Evolutionary conservation across 371 early-diverging fungal species (phyloP), one percentile per base, ranked within the genome.

Genomic region (Choanephora cucurbitarum): DNA sequence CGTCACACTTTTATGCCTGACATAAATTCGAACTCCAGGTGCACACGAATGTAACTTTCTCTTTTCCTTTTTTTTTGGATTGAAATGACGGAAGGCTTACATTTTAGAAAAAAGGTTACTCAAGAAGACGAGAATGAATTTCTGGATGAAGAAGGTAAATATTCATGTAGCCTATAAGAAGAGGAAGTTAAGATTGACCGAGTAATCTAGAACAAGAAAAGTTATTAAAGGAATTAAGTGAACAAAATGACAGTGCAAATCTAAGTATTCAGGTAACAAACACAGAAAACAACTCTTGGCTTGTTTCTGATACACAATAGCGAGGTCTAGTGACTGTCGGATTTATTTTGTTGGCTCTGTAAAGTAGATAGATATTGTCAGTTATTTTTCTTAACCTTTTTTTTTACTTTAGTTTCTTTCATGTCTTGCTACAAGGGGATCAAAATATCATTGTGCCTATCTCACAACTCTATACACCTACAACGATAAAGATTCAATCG

Each of bases 161-260:
- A 22, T 3, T 15, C 13, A 11, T 13, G 9, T 15, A n/a, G n/a
- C n/a, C n/a, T n/a, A n/a, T n/a, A n/a, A n/a, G n/a, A n/a, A n/a
- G n/a, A n/a, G n/a, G n/a, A n/a, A n/a, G n/a, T n/a, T n/a, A n/a
- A n/a, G n/a, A n/a, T n/a, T n/a, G n/a, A n/a, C n/a, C n/a, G n/a
- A n/a, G n/a, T n/a, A n/a, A n/a, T n/a, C n/a, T 14, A 70, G 70
- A 70, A 46, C 70, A 70, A 53, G 66, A 66, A 40, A 39, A 50
- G 46, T 31, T 70, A 18, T 22, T 70, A 14, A 21, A 60, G 6
- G 63, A 70, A 32, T 54, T 70, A 24, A 55, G 60, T 18, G 42
- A 24, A 17, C 62, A 66, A 49, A 70, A 70, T 44, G 66, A 65
- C 23, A 33, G 40, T 24, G 66, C 70, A 23, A 70, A 70, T 31